These are phyloP conservation scores for Trichoderma erinaceum DNA, from an alignment of 495 filamentous ascomycete genomes.

Conservation along the genomic window DNA sequence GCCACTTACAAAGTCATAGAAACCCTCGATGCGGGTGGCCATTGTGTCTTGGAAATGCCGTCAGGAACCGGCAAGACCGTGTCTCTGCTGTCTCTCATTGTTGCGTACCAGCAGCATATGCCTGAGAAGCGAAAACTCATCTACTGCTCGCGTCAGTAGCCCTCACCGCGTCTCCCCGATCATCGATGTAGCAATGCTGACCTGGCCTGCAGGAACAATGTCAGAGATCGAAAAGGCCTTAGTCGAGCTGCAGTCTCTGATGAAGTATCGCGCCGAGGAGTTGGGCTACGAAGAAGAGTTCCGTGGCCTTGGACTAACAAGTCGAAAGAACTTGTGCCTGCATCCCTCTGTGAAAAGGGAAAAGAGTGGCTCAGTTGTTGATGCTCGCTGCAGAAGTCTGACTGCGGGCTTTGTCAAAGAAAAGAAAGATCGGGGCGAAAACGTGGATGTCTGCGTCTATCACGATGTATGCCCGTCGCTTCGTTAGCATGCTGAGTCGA, in stretches of 20 bases:
- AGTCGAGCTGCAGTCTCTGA: constrained; percentile 81
- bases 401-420: constrained; percentile 96
- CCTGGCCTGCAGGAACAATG: constrained; percentile 56
- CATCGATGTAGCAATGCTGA: not conserved
- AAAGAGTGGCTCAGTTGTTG: constrained; percentile 89
- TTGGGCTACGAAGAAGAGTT: constrained; percentile 89
- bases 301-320: constrained; percentile 82
- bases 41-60: constrained; percentile 99
- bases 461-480: constrained; percentile 61
- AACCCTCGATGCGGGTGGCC: constrained; percentile 88
- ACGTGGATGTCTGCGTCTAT: constrained; percentile 89
- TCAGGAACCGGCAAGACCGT: constrained; percentile 99
- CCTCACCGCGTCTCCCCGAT: not conserved
- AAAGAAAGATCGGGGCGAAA: constrained; percentile 90
- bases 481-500: not conserved
- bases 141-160: constrained; percentile 82
- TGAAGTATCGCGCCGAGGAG: constrained; percentile 86
- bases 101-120: constrained; percentile 90
- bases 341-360: constrained; percentile 93
- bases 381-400: constrained; percentile 88
- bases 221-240: constrained; percentile 95
- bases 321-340: constrained; percentile 94
- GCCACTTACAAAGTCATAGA: constrained; percentile 31
- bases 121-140: constrained; percentile 91
- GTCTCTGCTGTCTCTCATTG: constrained; percentile 87